phyloP scores from a whole-genome alignment of 441 rosid species.

The Populus hybrid region DNA sequence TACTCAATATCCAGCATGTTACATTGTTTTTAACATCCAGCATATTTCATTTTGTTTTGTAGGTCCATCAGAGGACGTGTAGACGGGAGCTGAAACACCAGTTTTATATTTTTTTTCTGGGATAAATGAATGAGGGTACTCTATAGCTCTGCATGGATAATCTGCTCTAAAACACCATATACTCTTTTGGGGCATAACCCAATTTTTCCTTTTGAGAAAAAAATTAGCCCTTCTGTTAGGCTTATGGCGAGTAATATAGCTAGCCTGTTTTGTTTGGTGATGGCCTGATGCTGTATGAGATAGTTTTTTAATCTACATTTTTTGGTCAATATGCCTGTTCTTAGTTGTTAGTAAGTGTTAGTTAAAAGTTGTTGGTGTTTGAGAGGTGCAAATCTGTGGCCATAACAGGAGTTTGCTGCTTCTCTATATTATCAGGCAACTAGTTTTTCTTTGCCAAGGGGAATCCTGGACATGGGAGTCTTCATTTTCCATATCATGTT shows the following conservation, averaged over 20 bases:
- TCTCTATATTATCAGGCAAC: not conserved
- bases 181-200: constrained; percentile 1
- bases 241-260: not conserved
- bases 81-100: constrained; percentile 11
- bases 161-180: not conserved
- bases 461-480: constrained; percentile 1
- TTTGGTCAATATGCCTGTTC: not conserved
- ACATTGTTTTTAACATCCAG: not conserved
- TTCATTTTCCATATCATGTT: not conserved
- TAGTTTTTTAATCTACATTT: not conserved
- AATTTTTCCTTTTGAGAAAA: constrained; percentile 2
- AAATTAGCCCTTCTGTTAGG: not conserved
- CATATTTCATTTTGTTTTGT: constrained; percentile 17
- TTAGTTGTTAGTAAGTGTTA: not conserved
- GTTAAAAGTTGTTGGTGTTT: not conserved
- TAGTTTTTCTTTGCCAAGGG: not conserved
- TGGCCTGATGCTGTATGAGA: not conserved
- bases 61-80: constrained; percentile 21
- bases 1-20: not conserved
- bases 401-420: not conserved
- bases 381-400: not conserved
- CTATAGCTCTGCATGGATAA: not conserved
- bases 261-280: too few species aligned
- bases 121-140: constrained; percentile 36
- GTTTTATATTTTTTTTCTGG: constrained; percentile 10